Evolutionary conservation across 2,329 filamentous ascomycete species (phyloP).

Genomic region (Ceratocystis colombiana): DNA sequence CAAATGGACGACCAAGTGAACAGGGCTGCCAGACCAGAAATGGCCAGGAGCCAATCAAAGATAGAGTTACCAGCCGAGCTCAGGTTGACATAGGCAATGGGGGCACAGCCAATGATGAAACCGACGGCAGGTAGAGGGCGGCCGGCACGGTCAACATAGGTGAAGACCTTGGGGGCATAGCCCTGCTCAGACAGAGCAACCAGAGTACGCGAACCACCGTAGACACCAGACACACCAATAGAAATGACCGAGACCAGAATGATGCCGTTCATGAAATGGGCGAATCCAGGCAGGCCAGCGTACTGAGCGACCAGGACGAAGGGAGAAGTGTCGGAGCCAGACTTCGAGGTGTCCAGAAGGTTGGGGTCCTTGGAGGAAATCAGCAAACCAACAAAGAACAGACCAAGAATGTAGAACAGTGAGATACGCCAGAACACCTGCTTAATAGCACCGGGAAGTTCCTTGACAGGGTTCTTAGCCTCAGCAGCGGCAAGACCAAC

Average conservation of each 20-base stretch:
- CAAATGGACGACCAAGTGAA: conserved; percentile 60
- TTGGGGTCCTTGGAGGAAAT: conserved; percentile 37
- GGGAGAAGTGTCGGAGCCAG: conserved; percentile 36
- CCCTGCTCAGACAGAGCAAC: conserved; percentile 47
- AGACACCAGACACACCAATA: conserved; percentile 46
- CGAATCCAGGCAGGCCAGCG: conserved; percentile 40
- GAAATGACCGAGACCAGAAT: conserved; percentile 46
- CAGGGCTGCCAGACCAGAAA: conserved; percentile 52
- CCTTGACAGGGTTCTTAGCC: conserved; percentile 55
- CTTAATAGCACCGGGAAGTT: conserved; percentile 68
- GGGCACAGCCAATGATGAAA: conserved; percentile 39
- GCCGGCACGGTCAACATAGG: conserved; percentile 45
- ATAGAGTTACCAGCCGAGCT: conserved; percentile 41
- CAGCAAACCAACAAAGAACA: conserved; percentile 42
- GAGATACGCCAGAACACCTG: conserved; percentile 52
- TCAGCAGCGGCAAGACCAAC: conserved; percentile 63
- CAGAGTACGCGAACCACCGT: conserved; percentile 46
- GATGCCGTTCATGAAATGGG: conserved; percentile 45
- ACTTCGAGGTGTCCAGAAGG: conserved; percentile 35
- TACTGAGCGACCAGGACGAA: conserved; percentile 43
- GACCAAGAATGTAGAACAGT: conserved; percentile 42
- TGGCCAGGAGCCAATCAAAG: conserved; percentile 55
- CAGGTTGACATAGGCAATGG: conserved; percentile 40
- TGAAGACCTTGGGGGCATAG: conserved; percentile 45
- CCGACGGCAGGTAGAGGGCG: conserved; percentile 42